Conservation (phyloP, 2,329 filamentous ascomycete genomes). For the Dryadomyces sulphureus region DNA sequence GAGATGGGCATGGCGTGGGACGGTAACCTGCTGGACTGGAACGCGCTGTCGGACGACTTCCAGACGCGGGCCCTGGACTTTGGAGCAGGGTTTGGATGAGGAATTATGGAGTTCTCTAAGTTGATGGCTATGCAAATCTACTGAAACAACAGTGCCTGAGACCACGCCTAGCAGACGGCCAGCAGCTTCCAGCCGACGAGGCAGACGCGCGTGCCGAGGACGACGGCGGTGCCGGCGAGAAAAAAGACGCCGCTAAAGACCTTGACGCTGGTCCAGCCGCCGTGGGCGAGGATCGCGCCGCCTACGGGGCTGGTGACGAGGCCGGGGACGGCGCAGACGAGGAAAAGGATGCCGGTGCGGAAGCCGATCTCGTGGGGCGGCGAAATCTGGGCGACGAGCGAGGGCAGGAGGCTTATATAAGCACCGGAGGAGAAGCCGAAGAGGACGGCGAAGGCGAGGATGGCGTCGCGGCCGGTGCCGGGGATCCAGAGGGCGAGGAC, state of each 20-base stretch:
- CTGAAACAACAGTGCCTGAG: too few relatives aligned
- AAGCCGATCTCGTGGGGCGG: conserved; percentile 39
- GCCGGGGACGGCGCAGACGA: conserved; percentile 33
- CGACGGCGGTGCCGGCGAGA: conserved; percentile 15
- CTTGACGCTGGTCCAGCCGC: conserved; percentile 20
- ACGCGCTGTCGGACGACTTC: conserved; percentile 5
- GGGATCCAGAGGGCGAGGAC: conserved; percentile 29
- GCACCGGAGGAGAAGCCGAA: conserved; percentile 28
- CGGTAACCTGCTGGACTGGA: conserved; percentile 10
- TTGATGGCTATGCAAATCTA: too few relatives aligned
- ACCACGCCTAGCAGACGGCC: conserved; percentile 1
- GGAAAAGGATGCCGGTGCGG: conserved; percentile 36
- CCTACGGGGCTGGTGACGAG: conserved; percentile 36
- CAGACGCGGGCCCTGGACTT: conserved; percentile 5
- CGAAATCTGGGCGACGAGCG: conserved; percentile 34
- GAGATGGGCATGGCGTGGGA: conserved; percentile 7
- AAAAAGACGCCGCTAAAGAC: conserved; percentile 21
- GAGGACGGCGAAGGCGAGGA: conserved; percentile 24
- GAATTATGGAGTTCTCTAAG: too few relatives aligned
- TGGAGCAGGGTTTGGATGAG: not conserved
- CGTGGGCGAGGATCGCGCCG: conserved; percentile 19
- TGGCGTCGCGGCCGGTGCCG: conserved; percentile 14
- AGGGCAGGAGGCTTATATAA: conserved; percentile 23
- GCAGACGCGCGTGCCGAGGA: conserved; percentile 13
- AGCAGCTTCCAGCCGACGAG: conserved; percentile 14